These are phyloP conservation scores for Verbascum thapsus DNA, from an alignment of 257 asterid genomes.

Conservation along the genomic window DNA sequence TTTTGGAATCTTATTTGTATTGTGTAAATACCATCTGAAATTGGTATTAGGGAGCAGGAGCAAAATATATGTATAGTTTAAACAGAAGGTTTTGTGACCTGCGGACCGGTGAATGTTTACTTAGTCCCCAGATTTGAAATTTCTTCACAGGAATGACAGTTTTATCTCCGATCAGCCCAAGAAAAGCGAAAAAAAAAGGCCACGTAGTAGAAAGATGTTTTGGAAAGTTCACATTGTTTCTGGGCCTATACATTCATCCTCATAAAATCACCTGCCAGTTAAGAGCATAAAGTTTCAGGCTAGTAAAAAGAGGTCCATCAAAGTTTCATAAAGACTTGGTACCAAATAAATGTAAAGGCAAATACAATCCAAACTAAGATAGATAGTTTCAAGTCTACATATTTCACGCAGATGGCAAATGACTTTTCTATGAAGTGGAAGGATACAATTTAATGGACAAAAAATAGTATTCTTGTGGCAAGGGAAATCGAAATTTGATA, in stretches of 20 bases:
- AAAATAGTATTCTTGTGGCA: neutral
- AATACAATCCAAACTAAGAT: neutral
- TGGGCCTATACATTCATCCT: constrained; percentile 25
- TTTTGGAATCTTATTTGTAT: constrained; percentile 2
- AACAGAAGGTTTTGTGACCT: neutral
- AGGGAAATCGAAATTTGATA: neutral
- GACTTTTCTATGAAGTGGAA: neutral
- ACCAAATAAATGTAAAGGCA: constrained; percentile 1
- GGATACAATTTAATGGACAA: neutral
- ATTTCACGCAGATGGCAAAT: neutral
- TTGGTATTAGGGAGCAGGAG: constrained; percentile 1
- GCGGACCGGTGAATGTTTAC: constrained; percentile 7
- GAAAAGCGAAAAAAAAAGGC: neutral
- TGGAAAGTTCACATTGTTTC: constrained; percentile 17
- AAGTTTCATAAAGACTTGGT: neutral
- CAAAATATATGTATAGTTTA: no score
- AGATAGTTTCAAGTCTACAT: constrained; percentile 10
- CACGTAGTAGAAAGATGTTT: neutral
- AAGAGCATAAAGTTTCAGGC: constrained; percentile 17
- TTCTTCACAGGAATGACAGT: constrained; percentile 20
- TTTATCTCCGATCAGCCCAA: constrained; percentile 19
- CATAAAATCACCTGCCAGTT: constrained; percentile 35
- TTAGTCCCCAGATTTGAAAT: constrained; percentile 13
- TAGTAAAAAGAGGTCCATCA: neutral
- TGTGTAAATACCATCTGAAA: constrained; percentile 16